These are phyloP conservation scores for Metarhizium anisopliae DNA, from an alignment of 2,329 filamentous ascomycete genomes.

Conservation along the genomic window DNA sequence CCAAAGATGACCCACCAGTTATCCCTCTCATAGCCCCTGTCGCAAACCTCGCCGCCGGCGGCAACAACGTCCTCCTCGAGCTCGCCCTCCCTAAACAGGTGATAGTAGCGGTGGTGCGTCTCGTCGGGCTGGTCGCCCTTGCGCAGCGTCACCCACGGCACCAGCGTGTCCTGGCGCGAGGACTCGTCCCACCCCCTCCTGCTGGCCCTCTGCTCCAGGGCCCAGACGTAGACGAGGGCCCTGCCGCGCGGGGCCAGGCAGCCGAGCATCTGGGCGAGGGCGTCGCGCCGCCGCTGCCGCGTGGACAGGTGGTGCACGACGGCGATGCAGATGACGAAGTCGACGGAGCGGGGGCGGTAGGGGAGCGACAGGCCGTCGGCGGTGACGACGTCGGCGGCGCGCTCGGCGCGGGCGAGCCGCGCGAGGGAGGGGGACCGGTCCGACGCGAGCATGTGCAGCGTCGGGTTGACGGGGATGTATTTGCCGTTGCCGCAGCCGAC, in stretches of 20 bases:
- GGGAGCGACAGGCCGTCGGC: slow-evolving; percentile 81
- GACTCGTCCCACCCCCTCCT: slow-evolving; percentile 82
- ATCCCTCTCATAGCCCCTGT: slow-evolving; percentile 87
- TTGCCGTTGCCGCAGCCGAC: slow-evolving; percentile 97
- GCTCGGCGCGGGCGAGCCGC: slow-evolving; percentile 33
- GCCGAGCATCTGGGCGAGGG: slow-evolving; percentile 61
- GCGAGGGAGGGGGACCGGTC: slow-evolving; percentile 63
- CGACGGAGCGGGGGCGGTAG: slow-evolving; percentile 50
- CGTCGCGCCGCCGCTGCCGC: slow-evolving; percentile 58
- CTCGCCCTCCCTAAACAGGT: slow-evolving; percentile 81
- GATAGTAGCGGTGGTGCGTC: slow-evolving; percentile 87
- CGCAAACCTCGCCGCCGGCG: slow-evolving; percentile 67
- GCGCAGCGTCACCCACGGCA: slow-evolving; percentile 74
- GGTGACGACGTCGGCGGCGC: slow-evolving; percentile 59
- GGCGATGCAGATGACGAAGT: slow-evolving; percentile 91
- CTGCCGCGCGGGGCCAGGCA: slow-evolving; percentile 56
- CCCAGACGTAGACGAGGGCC: slow-evolving; percentile 87
- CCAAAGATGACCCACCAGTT: slow-evolving; percentile 87
- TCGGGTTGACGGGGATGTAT: slow-evolving; percentile 72
- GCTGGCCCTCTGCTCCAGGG: slow-evolving; percentile 81
- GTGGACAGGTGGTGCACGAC: slow-evolving; percentile 93
- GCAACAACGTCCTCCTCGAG: slow-evolving; percentile 68
- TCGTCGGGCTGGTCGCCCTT: slow-evolving; percentile 29
- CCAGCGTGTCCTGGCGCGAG: slow-evolving; percentile 82
- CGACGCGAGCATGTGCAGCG: slow-evolving; percentile 72